These are phyloP conservation scores for Chlamydomonas reinhardtii DNA, from an alignment of 163 green algal species.

Conservation along the genomic window DNA sequence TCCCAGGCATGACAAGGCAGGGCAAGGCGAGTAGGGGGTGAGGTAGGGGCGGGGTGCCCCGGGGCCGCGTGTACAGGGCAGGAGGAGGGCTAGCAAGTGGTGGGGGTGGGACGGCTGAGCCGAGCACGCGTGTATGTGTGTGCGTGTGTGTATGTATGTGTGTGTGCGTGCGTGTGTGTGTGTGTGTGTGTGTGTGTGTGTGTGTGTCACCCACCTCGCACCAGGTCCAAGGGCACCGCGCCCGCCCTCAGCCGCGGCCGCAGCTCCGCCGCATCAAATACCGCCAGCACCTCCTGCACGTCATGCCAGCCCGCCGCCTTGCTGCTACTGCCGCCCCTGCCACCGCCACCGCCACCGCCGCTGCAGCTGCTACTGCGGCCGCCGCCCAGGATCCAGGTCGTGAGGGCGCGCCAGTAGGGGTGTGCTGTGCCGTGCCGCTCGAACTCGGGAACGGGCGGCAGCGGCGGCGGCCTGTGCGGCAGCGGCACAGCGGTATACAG, in stretches of 20 bases:
- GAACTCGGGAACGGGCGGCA: not conserved
- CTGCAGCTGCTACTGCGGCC: not conserved
- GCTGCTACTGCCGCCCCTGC: not conserved
- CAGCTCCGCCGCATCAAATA: not conserved
- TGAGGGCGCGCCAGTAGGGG: constrained; percentile 7
- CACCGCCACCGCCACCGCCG: too few relatives aligned
- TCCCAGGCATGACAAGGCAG: not conserved
- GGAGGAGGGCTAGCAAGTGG: too few relatives aligned
- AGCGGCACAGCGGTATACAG: too few relatives aligned
- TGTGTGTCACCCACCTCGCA: not conserved
- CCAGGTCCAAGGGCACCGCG: not conserved
- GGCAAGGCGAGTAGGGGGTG: too few relatives aligned
- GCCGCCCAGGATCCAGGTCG: constrained; percentile 18
- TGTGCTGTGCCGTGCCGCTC: constrained; percentile 1
- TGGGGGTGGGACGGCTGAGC: too few relatives aligned
- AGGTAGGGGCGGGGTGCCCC: too few relatives aligned
- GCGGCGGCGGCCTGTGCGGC: not conserved
- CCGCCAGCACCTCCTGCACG: not conserved
- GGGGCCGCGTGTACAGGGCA: too few relatives aligned
- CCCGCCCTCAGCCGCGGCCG: not conserved
- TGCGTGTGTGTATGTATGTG: too few relatives aligned
- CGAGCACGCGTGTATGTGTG: too few relatives aligned
- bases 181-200: not conserved
- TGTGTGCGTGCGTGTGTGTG: too few relatives aligned
- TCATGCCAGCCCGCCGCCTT: not conserved